A percentile compares a stretch with the other conserved stretches of the same genome.
phyloP scores from a whole-genome alignment of 2,329 filamentous ascomycete genomes.

The Harringtonia aguacate region DNA sequence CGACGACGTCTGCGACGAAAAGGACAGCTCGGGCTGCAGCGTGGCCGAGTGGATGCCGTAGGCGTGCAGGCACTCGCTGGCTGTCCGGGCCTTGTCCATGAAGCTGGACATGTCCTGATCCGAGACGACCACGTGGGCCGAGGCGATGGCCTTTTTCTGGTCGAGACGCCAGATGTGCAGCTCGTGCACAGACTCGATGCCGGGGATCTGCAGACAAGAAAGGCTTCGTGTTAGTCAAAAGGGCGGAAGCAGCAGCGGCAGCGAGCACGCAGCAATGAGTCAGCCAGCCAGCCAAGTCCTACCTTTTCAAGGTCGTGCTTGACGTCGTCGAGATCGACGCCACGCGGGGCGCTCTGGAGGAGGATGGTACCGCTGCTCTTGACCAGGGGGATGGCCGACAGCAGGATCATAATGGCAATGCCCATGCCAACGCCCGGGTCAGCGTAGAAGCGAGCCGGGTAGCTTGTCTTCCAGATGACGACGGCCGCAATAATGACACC shows the following conservation, averaged over 20 bases:
- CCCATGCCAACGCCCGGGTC: slow-evolving; percentile 59
- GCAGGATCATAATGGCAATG: slow-evolving; percentile 63
- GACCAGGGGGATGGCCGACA: slow-evolving; percentile 52
- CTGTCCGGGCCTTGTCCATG: slow-evolving; percentile 46
- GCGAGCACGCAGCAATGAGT: too few relatives aligned
- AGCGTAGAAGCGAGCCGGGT: slow-evolving; percentile 53
- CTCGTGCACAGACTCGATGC: slow-evolving; percentile 58
- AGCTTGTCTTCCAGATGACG: slow-evolving; percentile 55
- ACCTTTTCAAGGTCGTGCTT: slow-evolving; percentile 59
- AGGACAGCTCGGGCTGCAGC: slow-evolving; percentile 50
- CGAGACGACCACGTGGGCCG: slow-evolving; percentile 55
- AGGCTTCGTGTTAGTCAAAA: background rate
- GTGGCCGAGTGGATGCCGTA: slow-evolving; percentile 65
- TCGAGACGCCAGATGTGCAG: slow-evolving; percentile 66
- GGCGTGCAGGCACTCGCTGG: slow-evolving; percentile 59
- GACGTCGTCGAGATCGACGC: slow-evolving; percentile 50
- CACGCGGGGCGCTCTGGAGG: slow-evolving; percentile 53
- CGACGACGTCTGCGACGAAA: background rate
- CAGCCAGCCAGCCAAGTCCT: too few relatives aligned
- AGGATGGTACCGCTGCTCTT: slow-evolving; percentile 54
- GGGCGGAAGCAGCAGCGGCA: too few relatives aligned
- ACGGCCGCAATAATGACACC: slow-evolving; percentile 61
- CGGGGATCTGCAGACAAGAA: slow-evolving; percentile 50
- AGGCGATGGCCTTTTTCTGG: slow-evolving; percentile 58
- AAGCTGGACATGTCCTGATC: slow-evolving; percentile 47